Evolutionary conservation across 2,329 filamentous ascomycete genomes (phyloP).

Genomic region (Emericellopsis cladophorae): DNA sequence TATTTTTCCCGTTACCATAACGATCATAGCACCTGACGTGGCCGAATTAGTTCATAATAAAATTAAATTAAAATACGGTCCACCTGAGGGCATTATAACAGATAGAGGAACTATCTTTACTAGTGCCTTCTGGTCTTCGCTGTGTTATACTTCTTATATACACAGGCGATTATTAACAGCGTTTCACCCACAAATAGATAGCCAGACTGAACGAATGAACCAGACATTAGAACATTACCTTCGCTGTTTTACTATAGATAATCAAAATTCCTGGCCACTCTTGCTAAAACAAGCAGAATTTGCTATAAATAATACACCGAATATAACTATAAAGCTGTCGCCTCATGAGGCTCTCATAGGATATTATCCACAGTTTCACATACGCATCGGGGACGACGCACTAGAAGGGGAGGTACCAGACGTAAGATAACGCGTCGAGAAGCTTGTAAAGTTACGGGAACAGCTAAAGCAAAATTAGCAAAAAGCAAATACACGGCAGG

Average conservation of each 20-base stretch:
- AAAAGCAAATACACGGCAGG: not conserved
- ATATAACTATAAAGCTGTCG: too few species aligned
- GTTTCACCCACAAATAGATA: not conserved
- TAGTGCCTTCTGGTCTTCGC: not conserved
- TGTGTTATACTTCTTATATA: not conserved
- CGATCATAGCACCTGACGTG: not conserved
- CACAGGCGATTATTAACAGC: not conserved
- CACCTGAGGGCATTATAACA: not conserved
- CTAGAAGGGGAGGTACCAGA: too few species aligned
- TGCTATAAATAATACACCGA: too few species aligned
- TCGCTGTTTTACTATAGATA: not conserved
- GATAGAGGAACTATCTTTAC: not conserved
- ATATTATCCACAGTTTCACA: not conserved
- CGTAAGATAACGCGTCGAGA: not conserved
- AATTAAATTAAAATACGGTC: not conserved
- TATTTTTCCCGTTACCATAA: not conserved
- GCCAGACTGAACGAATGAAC: not conserved
- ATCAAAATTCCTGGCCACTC: not conserved
- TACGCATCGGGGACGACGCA: not conserved
- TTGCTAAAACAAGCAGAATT: not conserved
- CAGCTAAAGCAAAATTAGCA: too few species aligned
- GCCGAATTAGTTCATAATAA: not conserved
- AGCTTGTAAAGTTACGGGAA: not conserved
- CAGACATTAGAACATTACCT: not conserved
- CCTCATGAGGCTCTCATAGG: too few species aligned